phyloP scores from a whole-genome alignment of 1,139 yeast genomes.

The Lodderomyces metapsilosis region DNA sequence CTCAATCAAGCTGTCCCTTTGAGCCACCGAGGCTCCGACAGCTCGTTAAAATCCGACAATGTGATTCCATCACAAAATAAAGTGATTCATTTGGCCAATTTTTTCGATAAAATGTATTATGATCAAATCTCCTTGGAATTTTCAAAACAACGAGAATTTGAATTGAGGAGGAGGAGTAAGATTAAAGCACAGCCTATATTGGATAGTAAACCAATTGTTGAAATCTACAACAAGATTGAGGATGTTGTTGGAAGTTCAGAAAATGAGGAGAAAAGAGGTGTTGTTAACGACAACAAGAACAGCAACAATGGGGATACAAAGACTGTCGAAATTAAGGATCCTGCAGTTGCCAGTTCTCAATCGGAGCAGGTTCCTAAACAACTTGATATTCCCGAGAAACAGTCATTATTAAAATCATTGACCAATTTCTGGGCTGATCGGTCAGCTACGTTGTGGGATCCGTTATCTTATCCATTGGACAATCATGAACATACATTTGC shows the following conservation, averaged over 20 bases:
- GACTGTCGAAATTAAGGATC: constrained; percentile 7
- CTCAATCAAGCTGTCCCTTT: constrained; percentile 5
- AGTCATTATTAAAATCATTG: constrained; percentile 76
- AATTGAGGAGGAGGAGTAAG: constrained; percentile 60
- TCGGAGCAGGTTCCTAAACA: constrained; percentile 8
- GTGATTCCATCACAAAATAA: constrained; percentile 23
- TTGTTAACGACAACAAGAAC: constrained; percentile 12
- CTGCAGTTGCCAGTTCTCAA: background rate
- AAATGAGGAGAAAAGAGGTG: constrained; percentile 19
- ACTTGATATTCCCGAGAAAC: constrained; percentile 51
- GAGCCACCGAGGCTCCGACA: constrained; percentile 11
- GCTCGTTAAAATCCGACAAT: constrained; percentile 10
- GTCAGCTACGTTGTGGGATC: constrained; percentile 94
- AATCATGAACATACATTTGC: constrained; percentile 88
- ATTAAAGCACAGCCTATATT: constrained; percentile 76
- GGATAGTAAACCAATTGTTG: constrained; percentile 84
- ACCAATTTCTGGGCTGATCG: constrained; percentile 97
- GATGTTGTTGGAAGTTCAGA: constrained; percentile 62
- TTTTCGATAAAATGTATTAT: constrained; percentile 74
- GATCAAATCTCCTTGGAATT: constrained; percentile 84
- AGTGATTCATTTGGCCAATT: constrained; percentile 64
- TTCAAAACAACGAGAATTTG: constrained; percentile 81
- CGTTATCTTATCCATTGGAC: constrained; percentile 77
- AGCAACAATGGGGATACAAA: constrained; percentile 13
- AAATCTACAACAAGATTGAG: constrained; percentile 82